Conservation (phyloP, 305 asterid species). For the Rubia peregrina region DNA sequence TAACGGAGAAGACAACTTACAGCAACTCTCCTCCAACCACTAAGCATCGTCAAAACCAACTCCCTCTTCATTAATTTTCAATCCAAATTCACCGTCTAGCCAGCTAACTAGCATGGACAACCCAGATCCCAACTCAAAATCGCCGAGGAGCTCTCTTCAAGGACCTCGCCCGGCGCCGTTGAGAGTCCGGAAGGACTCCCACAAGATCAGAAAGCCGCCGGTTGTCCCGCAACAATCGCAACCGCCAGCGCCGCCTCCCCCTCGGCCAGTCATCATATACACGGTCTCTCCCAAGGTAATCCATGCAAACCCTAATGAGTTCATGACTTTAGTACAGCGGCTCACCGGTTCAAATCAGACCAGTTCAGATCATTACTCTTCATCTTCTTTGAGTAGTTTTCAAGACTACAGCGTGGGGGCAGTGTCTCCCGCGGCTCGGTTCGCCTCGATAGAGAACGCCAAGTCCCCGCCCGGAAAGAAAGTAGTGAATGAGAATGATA, state of each 20-base stretch:
- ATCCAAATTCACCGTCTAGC: not conserved
- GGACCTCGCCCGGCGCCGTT: constrained; percentile 90
- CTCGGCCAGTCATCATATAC: constrained; percentile 82
- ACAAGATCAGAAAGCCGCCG: constrained; percentile 82
- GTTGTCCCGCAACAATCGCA: constrained; percentile 36
- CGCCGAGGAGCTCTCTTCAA: constrained; percentile 72
- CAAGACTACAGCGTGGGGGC: constrained; percentile 37
- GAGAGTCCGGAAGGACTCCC: constrained; percentile 70
- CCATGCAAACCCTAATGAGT: constrained; percentile 90
- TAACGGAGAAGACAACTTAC: not conserved
- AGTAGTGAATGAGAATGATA: constrained; percentile 11
- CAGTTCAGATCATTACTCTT: constrained; percentile 20
- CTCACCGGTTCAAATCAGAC: constrained; percentile 53
- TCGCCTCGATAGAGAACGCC: constrained; percentile 64
- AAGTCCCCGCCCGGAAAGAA: constrained; percentile 36
- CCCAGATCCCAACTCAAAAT: constrained; percentile 34
- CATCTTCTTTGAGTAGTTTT: constrained; percentile 19
- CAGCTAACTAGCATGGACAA: constrained; percentile 36
- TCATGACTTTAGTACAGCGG: constrained; percentile 91
- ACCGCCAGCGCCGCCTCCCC: constrained; percentile 33
- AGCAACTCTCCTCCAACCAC: not conserved
- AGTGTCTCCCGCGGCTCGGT: constrained; percentile 74
- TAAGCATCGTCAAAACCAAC: not conserved
- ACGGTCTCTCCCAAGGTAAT: constrained; percentile 86
- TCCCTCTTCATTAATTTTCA: not conserved